phyloP scores from a whole-genome alignment of 2,329 filamentous ascomycete species.

The Alternaria burnsii region DNA sequence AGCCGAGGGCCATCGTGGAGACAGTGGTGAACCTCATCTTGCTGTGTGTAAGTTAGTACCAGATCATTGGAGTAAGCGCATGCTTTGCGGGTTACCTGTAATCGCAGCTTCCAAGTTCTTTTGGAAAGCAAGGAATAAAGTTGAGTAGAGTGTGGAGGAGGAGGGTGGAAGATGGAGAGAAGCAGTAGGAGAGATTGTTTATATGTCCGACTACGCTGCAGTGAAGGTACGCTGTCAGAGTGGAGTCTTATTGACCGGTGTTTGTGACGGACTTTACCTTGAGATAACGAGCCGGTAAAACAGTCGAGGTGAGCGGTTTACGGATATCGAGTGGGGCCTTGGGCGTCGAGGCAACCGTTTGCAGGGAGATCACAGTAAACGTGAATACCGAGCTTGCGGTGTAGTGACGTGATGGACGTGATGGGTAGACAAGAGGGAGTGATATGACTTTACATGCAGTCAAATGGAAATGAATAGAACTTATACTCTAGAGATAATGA shows the following conservation, averaged over 20 bases:
- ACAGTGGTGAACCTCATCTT: not conserved
- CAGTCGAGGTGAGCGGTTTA: no score
- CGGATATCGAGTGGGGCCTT: not conserved
- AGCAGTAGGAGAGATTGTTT: not conserved
- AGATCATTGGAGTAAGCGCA: not conserved
- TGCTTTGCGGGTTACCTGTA: not conserved
- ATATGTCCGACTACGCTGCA: not conserved
- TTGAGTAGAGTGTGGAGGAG: not conserved
- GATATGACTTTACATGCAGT: no score
- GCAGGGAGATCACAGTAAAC: not conserved
- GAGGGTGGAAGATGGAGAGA: not conserved
- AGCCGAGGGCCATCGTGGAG: not conserved
- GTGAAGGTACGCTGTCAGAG: not conserved
- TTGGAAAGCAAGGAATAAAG: not conserved
- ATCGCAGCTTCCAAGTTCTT: not conserved
- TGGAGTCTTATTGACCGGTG: not conserved
- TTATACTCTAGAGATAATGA: not conserved
- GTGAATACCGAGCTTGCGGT: not conserved
- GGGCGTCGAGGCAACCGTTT: not conserved
- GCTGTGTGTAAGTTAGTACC: not conserved
- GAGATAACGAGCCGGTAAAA: not conserved
- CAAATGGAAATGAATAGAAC: not conserved
- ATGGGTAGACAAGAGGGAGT: accelerated
- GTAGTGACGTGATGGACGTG: not conserved
- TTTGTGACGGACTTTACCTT: not conserved